Evolutionary conservation across 345 rosid species (phyloP).

Genomic region (Salix suchowensis): DNA sequence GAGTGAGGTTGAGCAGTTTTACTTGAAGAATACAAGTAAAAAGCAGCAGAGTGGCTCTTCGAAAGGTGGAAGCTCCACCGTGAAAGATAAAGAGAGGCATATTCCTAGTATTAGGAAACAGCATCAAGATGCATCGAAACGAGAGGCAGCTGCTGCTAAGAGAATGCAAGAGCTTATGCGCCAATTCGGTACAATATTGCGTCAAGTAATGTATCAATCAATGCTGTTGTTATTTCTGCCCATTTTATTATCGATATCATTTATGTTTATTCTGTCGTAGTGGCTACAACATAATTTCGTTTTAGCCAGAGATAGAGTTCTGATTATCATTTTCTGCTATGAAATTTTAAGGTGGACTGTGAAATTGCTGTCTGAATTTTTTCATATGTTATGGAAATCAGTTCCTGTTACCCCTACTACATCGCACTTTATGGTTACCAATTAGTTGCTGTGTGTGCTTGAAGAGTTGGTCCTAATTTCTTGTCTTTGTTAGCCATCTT

Average conservation of each 20-base stretch:
- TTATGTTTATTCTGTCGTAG: neutral
- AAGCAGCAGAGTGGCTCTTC: slow-evolving; percentile 37
- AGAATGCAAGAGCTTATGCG: slow-evolving; percentile 98
- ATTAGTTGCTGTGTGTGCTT: neutral
- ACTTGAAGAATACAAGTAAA: slow-evolving; percentile 36
- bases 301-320: too few relatives aligned
- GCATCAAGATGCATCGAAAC: slow-evolving; percentile 63
- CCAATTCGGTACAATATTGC: slow-evolving; percentile 73
- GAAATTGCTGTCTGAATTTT: neutral
- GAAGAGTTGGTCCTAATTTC: neutral
- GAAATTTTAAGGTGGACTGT: neutral
- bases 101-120: slow-evolving; percentile 61
- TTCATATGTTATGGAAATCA: neutral
- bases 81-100: slow-evolving; percentile 62
- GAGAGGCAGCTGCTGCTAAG: slow-evolving; percentile 87
- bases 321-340: neutral
- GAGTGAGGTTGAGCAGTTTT: slow-evolving; percentile 67
- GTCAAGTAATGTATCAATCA: slow-evolving; percentile 39
- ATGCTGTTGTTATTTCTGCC: neutral
- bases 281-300: neutral
- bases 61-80: slow-evolving; percentile 46
- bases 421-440: neutral
- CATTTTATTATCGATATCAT: neutral
- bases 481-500: neutral
- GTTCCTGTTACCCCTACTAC: neutral